Percentiles rank a stretch among this genome's conserved stretches.
Evolutionary conservation across 1,284 basidiomycete genomes (phyloP).

Genomic region (Rhizoctonia solani): DNA sequence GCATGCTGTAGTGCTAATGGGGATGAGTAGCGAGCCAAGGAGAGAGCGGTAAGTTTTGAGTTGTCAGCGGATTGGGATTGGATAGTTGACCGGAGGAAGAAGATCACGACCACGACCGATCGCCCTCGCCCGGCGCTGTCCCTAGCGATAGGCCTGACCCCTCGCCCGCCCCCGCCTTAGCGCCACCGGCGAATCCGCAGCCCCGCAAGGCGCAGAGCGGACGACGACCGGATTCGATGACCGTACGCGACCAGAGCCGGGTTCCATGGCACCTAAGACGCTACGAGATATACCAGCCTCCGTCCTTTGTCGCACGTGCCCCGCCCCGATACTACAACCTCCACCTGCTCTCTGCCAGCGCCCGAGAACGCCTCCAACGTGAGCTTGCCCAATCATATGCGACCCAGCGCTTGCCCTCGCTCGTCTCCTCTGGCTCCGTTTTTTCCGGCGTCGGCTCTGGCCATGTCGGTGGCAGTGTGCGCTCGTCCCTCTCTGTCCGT

Average conservation of each 20-base stretch:
- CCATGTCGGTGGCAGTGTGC: constrained; percentile 2
- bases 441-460: constrained; percentile 25
- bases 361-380: constrained; percentile 23
- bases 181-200: constrained; percentile 7
- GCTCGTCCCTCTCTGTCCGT: constrained; percentile 16
- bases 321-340: constrained; percentile 20
- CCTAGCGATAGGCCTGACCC: too few relatives aligned
- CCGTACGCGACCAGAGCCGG: constrained; percentile 26
- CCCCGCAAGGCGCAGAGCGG: not conserved
- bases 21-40: not conserved
- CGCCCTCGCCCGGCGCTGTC: too few relatives aligned
- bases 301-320: constrained; percentile 29
- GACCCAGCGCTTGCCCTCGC: constrained; percentile 5
- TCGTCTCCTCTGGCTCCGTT: not conserved
- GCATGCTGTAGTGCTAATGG: not conserved
- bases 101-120: too few relatives aligned
- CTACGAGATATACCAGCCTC: constrained; percentile 35
- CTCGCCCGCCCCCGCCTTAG: too few relatives aligned
- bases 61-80: too few relatives aligned
- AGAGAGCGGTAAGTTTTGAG: constrained; percentile 22
- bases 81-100: too few relatives aligned
- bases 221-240: not conserved
- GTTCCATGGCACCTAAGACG: constrained; percentile 28
- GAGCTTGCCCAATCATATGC: not conserved
- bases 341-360: constrained; percentile 21